These are phyloP conservation scores for Penicillium sp. DNA, from an alignment of 2,329 filamentous ascomycete species.

Conservation along the genomic window DNA sequence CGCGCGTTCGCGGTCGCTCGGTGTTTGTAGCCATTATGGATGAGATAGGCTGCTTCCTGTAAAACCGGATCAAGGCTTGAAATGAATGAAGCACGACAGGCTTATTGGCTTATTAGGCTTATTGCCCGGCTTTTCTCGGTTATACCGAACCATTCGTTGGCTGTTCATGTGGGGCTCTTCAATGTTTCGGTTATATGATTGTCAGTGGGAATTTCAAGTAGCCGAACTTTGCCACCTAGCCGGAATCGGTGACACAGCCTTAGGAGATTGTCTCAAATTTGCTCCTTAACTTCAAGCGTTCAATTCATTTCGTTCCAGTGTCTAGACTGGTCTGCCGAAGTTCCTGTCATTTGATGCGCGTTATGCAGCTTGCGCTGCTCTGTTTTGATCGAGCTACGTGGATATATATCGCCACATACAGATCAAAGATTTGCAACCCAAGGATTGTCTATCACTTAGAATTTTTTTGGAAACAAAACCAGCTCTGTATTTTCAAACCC, in stretches of 20 bases:
- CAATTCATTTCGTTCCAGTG: too few species aligned
- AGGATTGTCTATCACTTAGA: too few species aligned
- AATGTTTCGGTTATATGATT: conserved; percentile 29
- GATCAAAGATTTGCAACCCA: too few species aligned
- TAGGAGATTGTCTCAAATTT: not conserved
- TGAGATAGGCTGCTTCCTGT: conserved; percentile 17
- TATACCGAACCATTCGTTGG: conserved; percentile 2
- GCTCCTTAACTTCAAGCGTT: not conserved
- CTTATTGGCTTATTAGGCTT: not conserved
- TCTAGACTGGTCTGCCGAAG: too few species aligned
- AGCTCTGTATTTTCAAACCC: too few species aligned
- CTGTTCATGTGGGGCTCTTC: conserved; percentile 6
- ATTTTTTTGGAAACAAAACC: too few species aligned
- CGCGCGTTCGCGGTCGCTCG: conserved; percentile 30
- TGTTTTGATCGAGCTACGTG: too few species aligned
- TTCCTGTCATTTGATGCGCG: too few species aligned
- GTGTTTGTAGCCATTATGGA: conserved; percentile 8
- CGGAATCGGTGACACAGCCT: not conserved
- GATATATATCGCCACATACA: too few species aligned
- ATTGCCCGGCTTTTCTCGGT: conserved; percentile 11
- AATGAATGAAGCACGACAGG: not conserved
- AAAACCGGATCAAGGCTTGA: not conserved
- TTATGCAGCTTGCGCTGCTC: too few species aligned
- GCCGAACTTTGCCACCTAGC: not conserved
- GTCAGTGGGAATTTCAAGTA: conserved; percentile 39